Evolutionary conservation across 2,329 filamentous ascomycete genomes (phyloP).

Genomic region (Aspergillus tanneri): DNA sequence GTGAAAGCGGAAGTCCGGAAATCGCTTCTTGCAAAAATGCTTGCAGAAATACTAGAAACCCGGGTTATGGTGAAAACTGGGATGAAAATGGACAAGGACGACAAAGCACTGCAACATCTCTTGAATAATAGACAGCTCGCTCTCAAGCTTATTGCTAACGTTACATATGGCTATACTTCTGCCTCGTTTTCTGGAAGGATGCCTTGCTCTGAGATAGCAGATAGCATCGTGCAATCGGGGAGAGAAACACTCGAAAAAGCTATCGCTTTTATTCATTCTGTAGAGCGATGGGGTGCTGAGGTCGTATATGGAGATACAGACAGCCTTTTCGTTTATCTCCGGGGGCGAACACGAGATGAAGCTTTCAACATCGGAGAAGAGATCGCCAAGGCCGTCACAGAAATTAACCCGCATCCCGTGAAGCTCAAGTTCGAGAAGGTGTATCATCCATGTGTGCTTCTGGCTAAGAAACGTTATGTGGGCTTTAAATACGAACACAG

Average conservation of each 20-base stretch:
- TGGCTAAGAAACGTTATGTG: conserved; percentile 97
- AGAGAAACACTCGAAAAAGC: conserved; percentile 92
- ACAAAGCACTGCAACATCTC: conserved; percentile 78
- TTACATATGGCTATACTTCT: conserved; percentile 97
- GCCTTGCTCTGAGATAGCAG: conserved; percentile 96
- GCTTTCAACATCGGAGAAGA: conserved; percentile 92
- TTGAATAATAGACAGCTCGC: conserved; percentile 93
- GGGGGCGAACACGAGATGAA: conserved; percentile 79
- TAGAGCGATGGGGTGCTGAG: conserved; percentile 85
- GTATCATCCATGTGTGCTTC: conserved; percentile 88
- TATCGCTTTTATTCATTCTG: conserved; percentile 87
- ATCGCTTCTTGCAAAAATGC: conserved; percentile 91
- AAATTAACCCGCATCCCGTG: conserved; percentile 84
- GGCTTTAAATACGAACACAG: conserved; percentile 92
- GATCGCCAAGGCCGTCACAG: conserved; percentile 82
- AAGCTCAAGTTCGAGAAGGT: conserved; percentile 99
- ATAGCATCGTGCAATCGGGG: conserved; percentile 95
- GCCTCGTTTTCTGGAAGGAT: conserved; percentile 95
- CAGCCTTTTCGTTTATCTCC: conserved; percentile 86
- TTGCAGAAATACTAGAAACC: conserved; percentile 92
- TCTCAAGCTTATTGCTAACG: conserved; percentile 94
- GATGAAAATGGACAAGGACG: conserved; percentile 90
- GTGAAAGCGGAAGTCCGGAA: conserved; percentile 80
- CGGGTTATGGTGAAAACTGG: conserved; percentile 96
- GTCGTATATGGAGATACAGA: conserved; percentile 98